Evolutionary conservation across 2,329 filamentous ascomycete genomes (phyloP).

Genomic region (Xenosphaeropsis pyriputrescens): DNA sequence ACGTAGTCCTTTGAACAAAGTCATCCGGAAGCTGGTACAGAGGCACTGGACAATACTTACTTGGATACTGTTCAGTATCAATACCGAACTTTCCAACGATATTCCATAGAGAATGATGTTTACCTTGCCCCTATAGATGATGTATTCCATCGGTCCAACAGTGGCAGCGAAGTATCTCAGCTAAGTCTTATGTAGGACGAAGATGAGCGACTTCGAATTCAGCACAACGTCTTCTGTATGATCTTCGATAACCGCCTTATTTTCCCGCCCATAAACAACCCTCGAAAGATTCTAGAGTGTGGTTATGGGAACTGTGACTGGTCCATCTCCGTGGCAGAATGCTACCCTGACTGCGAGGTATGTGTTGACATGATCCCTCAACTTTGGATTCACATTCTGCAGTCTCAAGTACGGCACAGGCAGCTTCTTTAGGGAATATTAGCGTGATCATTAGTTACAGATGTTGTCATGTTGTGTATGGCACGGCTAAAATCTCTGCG

Average conservation of each 20-base stretch:
- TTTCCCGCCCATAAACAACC: constrained; percentile 48
- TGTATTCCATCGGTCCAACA: constrained; percentile 26
- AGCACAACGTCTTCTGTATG: constrained; percentile 45
- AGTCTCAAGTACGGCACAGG: constrained; percentile 10
- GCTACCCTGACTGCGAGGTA: constrained; percentile 50
- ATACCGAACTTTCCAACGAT: constrained; percentile 52
- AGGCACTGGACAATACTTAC: constrained; percentile 38
- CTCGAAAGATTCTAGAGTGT: constrained; percentile 52
- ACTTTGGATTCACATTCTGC: too few species aligned
- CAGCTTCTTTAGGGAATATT: neutral
- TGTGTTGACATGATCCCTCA: too few species aligned
- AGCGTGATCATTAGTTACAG: too few species aligned
- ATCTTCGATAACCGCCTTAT: constrained; percentile 54
- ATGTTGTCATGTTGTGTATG: too few species aligned
- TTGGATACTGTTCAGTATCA: constrained; percentile 43
- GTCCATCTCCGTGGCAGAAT: constrained; percentile 53
- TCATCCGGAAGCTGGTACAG: constrained; percentile 27
- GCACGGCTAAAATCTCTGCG: neutral
- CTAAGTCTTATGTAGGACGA: constrained; percentile 37
- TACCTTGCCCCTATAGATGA: constrained; percentile 61
- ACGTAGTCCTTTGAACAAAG: constrained; percentile 6
- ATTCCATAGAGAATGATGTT: constrained; percentile 46
- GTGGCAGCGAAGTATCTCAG: neutral
- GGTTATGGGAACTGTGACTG: constrained; percentile 59
- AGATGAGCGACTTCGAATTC: constrained; percentile 44